A percentile compares a stretch with the other conserved stretches of the same genome.
Evolutionary conservation across 805 yeast genomes (phyloP).

Genomic region (Ogataea methanolica): DNA sequence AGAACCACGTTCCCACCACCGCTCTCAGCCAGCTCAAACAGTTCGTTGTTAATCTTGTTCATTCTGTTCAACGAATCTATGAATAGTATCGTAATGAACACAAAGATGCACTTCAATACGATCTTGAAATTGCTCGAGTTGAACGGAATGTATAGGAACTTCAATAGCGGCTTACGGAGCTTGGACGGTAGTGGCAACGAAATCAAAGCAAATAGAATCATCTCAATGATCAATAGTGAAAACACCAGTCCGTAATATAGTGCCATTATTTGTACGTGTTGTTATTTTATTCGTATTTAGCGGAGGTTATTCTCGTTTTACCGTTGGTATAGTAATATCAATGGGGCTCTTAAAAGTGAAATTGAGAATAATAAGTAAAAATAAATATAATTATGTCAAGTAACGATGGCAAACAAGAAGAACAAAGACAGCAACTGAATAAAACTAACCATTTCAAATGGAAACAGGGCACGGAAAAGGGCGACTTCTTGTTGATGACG

Average conservation of each 20-base stretch:
- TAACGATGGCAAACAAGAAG: too few relatives aligned
- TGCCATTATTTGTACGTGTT: slow-evolving; percentile 19
- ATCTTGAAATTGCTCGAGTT: slow-evolving; percentile 67
- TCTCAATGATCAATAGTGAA: slow-evolving; percentile 70
- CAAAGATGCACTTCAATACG: slow-evolving; percentile 74
- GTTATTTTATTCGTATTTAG: not conserved
- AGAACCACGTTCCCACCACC: slow-evolving; percentile 12
- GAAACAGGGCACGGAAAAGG: too few relatives aligned
- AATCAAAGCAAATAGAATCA: slow-evolving; percentile 70
- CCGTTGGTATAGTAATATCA: too few relatives aligned
- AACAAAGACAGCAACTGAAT: too few relatives aligned
- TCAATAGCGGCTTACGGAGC: slow-evolving; percentile 63
- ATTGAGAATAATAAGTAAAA: too few relatives aligned
- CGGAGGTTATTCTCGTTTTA: too few relatives aligned
- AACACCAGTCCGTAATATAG: slow-evolving; percentile 43
- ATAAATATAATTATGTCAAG: too few relatives aligned
- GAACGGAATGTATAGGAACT: slow-evolving; percentile 63
- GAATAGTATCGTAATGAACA: slow-evolving; percentile 78
- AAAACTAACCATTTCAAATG: too few relatives aligned
- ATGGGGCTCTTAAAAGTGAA: too few relatives aligned
- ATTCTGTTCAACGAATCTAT: slow-evolving; percentile 87
- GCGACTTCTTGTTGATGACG: too few relatives aligned
- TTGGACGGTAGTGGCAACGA: slow-evolving; percentile 83
- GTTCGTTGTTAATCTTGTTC: slow-evolving; percentile 60
- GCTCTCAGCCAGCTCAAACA: slow-evolving; percentile 26